A percentile compares a stretch with the other conserved stretches of the same genome.
These are phyloP conservation scores for Alopecurus myosuroides DNA, from an alignment of 176 grass and related monocot species.

Conservation along the genomic window DNA sequence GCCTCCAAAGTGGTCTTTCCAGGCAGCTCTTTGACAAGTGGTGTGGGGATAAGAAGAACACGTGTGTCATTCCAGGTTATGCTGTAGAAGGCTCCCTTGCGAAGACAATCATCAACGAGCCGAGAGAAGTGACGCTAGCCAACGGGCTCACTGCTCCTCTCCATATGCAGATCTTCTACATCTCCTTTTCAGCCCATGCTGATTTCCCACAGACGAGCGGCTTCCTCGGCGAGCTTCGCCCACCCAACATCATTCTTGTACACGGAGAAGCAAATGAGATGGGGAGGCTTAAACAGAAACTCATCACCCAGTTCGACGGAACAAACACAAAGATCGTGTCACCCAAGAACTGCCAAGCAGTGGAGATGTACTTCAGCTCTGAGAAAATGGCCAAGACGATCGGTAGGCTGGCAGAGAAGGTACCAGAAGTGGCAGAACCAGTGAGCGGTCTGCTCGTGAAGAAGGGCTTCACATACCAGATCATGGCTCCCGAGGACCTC, in stretches of 20 bases:
- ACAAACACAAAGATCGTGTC: conserved; percentile 68
- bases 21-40: conserved; percentile 95
- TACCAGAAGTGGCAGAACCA: conserved; percentile 55
- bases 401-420: conserved; percentile 73
- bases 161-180: conserved; percentile 90
- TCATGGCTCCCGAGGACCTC: conserved; percentile 92
- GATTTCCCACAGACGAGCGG: conserved; percentile 87
- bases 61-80: conserved; percentile 91
- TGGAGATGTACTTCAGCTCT: conserved; percentile 84
- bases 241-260: conserved; percentile 93
- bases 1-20: conserved; percentile 87
- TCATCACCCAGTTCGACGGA: conserved; percentile 69
- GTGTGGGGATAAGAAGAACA: conserved; percentile 94
- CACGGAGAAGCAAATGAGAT: conserved; percentile 97
- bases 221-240: conserved; percentile 76
- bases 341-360: conserved; percentile 91
- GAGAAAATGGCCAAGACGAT: conserved; percentile 97
- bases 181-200: conserved; percentile 94
- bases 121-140: conserved; percentile 88
- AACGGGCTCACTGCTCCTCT: conserved; percentile 88
- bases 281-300: conserved; percentile 89
- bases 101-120: conserved; percentile 90
- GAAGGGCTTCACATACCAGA: conserved; percentile 96
- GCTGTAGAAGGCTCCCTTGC: conserved; percentile 88
- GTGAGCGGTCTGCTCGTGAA: conserved; percentile 79